These are phyloP conservation scores for Coemansia sp. DNA, from an alignment of 371 early-diverging fungal species.

Conservation along the genomic window DNA sequence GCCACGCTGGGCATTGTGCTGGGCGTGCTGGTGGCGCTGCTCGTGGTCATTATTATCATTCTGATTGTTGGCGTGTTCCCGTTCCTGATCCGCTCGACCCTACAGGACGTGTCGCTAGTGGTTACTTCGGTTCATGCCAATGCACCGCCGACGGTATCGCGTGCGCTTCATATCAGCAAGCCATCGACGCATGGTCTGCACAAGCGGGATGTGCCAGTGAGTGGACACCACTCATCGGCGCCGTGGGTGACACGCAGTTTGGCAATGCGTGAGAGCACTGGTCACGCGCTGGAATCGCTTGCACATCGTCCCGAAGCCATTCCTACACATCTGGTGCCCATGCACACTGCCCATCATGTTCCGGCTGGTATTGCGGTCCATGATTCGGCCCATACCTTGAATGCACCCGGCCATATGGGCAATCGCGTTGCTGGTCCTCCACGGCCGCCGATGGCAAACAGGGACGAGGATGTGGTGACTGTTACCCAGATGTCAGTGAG, in stretches of 20 bases:
- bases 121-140: conserved; percentile 33
- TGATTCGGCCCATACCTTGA: not conserved
- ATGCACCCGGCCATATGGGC: not conserved
- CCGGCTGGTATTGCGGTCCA: not conserved
- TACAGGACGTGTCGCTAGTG: conserved; percentile 34
- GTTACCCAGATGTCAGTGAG: conserved; percentile 7
- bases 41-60: conserved; percentile 28
- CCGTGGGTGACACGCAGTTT: not conserved
- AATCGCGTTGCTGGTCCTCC: not conserved
- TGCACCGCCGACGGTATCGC: conserved; percentile 24
- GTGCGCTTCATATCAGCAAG: conserved; percentile 3
- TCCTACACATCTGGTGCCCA: not conserved
- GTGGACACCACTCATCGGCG: not conserved
- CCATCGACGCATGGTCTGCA: not conserved
- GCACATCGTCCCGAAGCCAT: not conserved
- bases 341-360: not conserved
- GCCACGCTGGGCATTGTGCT: conserved; percentile 35
- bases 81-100: conserved; percentile 35
- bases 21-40: conserved; percentile 21
- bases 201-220: not conserved
- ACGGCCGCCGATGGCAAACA: not conserved
- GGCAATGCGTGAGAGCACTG: not conserved
- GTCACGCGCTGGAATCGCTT: not conserved
- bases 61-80: conserved; percentile 41
- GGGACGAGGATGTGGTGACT: conserved; percentile 5